Evolutionary conservation across 1,284 basidiomycete genomes (phyloP).

Genomic region (Cryptococcus wingfieldii): DNA sequence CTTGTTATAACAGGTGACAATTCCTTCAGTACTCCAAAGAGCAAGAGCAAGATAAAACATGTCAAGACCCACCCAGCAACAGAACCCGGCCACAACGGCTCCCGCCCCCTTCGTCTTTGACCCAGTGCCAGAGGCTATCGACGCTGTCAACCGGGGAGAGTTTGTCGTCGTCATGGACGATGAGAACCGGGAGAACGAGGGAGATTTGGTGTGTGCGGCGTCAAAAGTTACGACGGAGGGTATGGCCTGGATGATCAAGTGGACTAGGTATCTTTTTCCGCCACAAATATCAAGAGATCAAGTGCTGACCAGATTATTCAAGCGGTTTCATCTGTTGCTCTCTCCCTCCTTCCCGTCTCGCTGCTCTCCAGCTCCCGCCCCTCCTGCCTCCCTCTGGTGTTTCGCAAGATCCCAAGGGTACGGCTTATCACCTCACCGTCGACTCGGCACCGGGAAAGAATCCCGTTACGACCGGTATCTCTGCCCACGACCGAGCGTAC

Average conservation of each 20-base stretch:
- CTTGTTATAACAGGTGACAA: neutral
- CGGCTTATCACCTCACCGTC: constrained; percentile 94
- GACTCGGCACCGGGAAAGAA: constrained; percentile 64
- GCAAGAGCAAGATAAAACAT: constrained; percentile 10
- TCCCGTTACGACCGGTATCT: constrained; percentile 79
- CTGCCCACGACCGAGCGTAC: constrained; percentile 87
- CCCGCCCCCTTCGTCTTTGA: constrained; percentile 56
- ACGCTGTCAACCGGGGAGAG: constrained; percentile 73
- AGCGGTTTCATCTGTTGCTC: constrained; percentile 95
- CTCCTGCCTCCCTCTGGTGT: constrained; percentile 76
- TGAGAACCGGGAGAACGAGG: constrained; percentile 88
- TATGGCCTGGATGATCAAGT: constrained; percentile 99
- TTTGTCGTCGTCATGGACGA: constrained; percentile 96
- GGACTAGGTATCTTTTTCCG: constrained; percentile 68
- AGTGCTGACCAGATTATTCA: neutral
- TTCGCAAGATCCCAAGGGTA: constrained; percentile 76
- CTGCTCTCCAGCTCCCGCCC: constrained; percentile 82
- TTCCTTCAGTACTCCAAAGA: neutral
- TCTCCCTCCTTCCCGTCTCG: constrained; percentile 69
- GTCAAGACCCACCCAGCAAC: constrained; percentile 30
- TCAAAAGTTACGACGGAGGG: constrained; percentile 81
- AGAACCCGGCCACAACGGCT: constrained; percentile 24
- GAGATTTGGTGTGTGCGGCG: constrained; percentile 84
- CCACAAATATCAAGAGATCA: neutral
- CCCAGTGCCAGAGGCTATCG: constrained; percentile 71